Conservation (phyloP, 2,329 filamentous ascomycete genomes). For the Colletotrichum gloeosporioides region DNA sequence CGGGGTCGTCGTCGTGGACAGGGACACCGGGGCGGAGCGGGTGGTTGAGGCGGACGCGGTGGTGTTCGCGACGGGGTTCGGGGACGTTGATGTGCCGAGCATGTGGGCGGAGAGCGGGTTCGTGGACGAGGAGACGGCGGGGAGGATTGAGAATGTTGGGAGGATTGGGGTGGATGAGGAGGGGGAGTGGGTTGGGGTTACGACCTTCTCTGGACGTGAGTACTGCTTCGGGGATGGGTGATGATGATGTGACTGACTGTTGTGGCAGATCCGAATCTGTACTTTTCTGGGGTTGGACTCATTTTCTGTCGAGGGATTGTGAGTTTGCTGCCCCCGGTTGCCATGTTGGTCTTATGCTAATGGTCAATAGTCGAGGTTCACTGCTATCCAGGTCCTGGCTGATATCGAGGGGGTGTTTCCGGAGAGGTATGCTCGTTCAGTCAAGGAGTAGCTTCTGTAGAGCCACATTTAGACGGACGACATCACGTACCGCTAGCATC, state of each 20-base stretch:
- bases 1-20: conserved; percentile 32
- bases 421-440: not conserved
- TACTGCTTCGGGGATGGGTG: not conserved
- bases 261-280: conserved; percentile 1
- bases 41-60: conserved; percentile 43
- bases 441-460: not conserved
- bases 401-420: not conserved
- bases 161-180: not conserved
- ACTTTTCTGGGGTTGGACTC: conserved; percentile 4
- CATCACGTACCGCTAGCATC: not conserved
- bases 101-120: conserved; percentile 24
- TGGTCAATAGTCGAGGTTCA: not conserved
- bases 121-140: not conserved
- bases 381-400: conserved; percentile 7
- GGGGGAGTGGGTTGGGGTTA: not conserved
- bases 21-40: conserved; percentile 11
- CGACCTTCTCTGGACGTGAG: conserved; percentile 9
- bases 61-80: conserved; percentile 47
- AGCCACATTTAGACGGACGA: not conserved
- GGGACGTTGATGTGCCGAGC: conserved; percentile 38
- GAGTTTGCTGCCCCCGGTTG: not conserved
- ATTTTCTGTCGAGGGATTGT: not conserved
- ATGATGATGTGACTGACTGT: not conserved
- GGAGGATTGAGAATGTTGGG: not conserved
- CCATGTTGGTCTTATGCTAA: not conserved